phyloP scores from a whole-genome alignment of 805 yeast genomes.

The Teunomyces tritomae region DNA sequence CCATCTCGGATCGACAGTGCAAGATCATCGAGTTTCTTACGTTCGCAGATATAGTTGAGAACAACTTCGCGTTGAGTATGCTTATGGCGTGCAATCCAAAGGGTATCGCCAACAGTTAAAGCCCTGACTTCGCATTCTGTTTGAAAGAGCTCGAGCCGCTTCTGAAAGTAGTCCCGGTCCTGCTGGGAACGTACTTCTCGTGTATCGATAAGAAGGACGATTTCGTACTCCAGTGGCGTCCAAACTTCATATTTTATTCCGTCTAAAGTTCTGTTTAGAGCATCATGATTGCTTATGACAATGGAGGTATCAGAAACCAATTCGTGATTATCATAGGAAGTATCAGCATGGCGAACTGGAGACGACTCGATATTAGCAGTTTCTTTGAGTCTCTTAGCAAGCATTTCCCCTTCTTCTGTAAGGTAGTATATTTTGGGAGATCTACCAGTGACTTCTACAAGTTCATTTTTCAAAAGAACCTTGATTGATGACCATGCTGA shows the following conservation, averaged over 20 bases:
- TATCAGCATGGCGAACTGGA: slow-evolving; percentile 15
- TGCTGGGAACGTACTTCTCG: slow-evolving; percentile 71
- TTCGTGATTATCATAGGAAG: slow-evolving; percentile 34
- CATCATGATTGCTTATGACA: slow-evolving; percentile 20
- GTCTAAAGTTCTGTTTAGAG: slow-evolving; percentile 15
- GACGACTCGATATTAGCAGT: slow-evolving; percentile 39
- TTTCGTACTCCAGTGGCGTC: slow-evolving; percentile 57
- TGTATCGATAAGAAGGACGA: slow-evolving; percentile 69
- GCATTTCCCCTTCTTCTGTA: slow-evolving; percentile 64
- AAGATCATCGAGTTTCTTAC: slow-evolving; percentile 87
- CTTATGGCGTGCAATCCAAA: slow-evolving; percentile 81
- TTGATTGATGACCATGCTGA: slow-evolving; percentile 77
- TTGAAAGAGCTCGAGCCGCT: slow-evolving; percentile 48
- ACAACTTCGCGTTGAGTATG: slow-evolving; percentile 60
- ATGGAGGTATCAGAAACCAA: neutral
- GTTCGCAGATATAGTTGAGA: slow-evolving; percentile 79
- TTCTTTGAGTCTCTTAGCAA: slow-evolving; percentile 56
- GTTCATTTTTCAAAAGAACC: slow-evolving; percentile 56
- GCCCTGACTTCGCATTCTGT: slow-evolving; percentile 52
- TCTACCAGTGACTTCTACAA: slow-evolving; percentile 55
- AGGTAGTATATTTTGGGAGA: slow-evolving; percentile 56
- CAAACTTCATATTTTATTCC: slow-evolving; percentile 49
- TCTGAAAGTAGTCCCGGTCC: slow-evolving; percentile 70
- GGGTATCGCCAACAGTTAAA: slow-evolving; percentile 79
- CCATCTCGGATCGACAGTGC: slow-evolving; percentile 83